A percentile compares a stretch with the other conserved stretches of the same genome.
phyloP scores from a whole-genome alignment of 2,329 filamentous ascomycete genomes.

The Fusarium fujikuroi region DNA sequence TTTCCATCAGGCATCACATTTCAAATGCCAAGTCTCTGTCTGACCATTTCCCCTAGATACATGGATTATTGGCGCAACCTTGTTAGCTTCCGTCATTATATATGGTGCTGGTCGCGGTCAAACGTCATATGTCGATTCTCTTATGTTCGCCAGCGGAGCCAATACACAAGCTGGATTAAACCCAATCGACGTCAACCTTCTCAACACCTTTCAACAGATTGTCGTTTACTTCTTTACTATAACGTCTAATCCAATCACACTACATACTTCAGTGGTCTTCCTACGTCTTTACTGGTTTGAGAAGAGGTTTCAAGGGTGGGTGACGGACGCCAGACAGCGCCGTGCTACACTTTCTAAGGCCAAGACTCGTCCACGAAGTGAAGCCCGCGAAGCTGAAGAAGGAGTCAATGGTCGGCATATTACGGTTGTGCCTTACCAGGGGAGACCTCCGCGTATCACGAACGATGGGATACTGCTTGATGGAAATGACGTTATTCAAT shows the following conservation, averaged over 20 bases:
- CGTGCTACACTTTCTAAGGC: conserved; percentile 73
- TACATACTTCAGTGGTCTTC: conserved; percentile 89
- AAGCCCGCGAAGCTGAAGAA: conserved; percentile 63
- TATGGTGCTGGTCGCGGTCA: conserved; percentile 68
- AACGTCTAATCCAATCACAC: conserved; percentile 83
- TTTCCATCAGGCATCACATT: conserved; percentile 9
- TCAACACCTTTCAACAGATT: conserved; percentile 79
- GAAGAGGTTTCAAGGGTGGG: conserved; percentile 89
- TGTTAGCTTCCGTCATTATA: conserved; percentile 81
- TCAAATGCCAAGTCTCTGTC: conserved; percentile 18
- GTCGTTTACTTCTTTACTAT: conserved; percentile 77
- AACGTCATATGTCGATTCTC: conserved; percentile 83
- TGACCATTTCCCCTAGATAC: conserved; percentile 65
- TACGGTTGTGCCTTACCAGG: conserved; percentile 69
- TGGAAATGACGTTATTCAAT: conserved; percentile 36
- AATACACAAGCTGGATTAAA: conserved; percentile 96
- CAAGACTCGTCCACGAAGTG: conserved; percentile 60
- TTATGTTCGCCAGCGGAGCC: conserved; percentile 87
- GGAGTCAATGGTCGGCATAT: conserved; percentile 76
- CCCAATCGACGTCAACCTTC: conserved; percentile 73
- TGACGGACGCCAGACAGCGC: conserved; percentile 74
- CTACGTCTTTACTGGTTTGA: conserved; percentile 98
- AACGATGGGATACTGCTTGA: conserved; percentile 69
- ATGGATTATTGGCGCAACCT: conserved; percentile 79
- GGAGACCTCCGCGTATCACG: conserved; percentile 65